Conservation (phyloP, 148 eudicot genomes). For the Camellia japonica region DNA sequence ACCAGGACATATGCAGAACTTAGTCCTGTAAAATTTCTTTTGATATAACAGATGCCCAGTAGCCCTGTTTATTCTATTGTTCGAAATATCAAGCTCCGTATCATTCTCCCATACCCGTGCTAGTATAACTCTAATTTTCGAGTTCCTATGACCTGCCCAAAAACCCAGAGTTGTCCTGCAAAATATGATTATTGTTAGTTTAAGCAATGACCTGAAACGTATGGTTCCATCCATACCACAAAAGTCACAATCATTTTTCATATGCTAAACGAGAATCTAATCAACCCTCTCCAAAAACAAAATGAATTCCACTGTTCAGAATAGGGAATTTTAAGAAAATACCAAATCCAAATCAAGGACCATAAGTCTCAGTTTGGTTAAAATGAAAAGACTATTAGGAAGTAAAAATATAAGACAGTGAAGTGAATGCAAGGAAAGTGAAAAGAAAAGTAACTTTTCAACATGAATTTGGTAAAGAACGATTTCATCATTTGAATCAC, state of each 20-base stretch:
- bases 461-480: neutral
- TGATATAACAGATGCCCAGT: constrained; percentile 50
- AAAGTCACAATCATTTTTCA: neutral
- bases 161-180: constrained; percentile 62
- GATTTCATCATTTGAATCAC: no score
- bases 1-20: constrained; percentile 68
- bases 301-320: neutral
- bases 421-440: neutral
- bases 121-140: constrained; percentile 58
- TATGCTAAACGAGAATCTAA: neutral
- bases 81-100: constrained; percentile 61
- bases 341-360: neutral
- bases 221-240: neutral
- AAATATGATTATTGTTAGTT: constrained; percentile 9
- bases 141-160: constrained; percentile 67
- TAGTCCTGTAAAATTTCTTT: constrained; percentile 50
- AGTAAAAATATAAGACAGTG: neutral
- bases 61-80: constrained; percentile 61
- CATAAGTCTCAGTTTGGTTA: neutral
- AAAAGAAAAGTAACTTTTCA: neutral
- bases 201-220: constrained; percentile 4
- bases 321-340: neutral
- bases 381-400: neutral
- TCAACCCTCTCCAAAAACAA: neutral
- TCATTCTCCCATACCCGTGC: constrained; percentile 66